These are phyloP conservation scores for Basidiobolus meristosporus DNA, from an alignment of 371 early-diverging fungal species.

Conservation along the genomic window DNA sequence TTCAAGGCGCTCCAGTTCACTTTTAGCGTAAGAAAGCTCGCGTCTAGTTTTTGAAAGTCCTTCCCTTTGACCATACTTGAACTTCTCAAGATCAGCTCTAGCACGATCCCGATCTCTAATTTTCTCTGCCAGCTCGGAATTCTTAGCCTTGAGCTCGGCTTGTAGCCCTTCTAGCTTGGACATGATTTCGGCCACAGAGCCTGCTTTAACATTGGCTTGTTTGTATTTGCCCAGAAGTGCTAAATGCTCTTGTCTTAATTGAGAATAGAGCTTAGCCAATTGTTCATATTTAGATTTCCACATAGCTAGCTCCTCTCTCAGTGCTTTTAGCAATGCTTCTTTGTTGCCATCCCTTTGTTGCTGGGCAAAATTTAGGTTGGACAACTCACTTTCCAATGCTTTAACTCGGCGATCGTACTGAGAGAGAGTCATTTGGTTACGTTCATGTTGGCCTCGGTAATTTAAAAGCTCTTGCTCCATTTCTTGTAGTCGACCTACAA, in stretches of 20 bases:
- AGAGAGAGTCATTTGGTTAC: constrained; percentile 61
- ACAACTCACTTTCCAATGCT: constrained; percentile 64
- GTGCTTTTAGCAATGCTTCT: constrained; percentile 49
- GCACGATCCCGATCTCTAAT: constrained; percentile 68
- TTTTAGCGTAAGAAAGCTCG: too few relatives aligned
- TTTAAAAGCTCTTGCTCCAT: constrained; percentile 60
- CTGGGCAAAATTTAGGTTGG: constrained; percentile 39
- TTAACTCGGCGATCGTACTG: constrained; percentile 62
- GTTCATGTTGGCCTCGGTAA: constrained; percentile 54
- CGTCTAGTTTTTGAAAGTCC: too few relatives aligned
- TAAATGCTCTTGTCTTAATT: constrained; percentile 88
- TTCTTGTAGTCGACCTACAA: constrained; percentile 56
- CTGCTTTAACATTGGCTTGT: constrained; percentile 57
- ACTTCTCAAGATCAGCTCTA: constrained; percentile 48
- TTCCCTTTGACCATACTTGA: too few relatives aligned
- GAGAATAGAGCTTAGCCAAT: constrained; percentile 84
- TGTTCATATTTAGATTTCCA: constrained; percentile 86
- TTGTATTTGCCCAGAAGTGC: constrained; percentile 80
- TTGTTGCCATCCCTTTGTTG: constrained; percentile 51
- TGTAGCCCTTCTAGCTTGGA: constrained; percentile 57
- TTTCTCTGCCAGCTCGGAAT: constrained; percentile 59
- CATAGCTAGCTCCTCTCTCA: constrained; percentile 56
- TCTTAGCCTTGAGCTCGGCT: constrained; percentile 59
- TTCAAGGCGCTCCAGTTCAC: too few relatives aligned
- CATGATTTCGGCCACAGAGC: constrained; percentile 52